Evolutionary conservation across 2,329 filamentous ascomycete species (phyloP).

Genomic region (Diaporthe destruens): DNA sequence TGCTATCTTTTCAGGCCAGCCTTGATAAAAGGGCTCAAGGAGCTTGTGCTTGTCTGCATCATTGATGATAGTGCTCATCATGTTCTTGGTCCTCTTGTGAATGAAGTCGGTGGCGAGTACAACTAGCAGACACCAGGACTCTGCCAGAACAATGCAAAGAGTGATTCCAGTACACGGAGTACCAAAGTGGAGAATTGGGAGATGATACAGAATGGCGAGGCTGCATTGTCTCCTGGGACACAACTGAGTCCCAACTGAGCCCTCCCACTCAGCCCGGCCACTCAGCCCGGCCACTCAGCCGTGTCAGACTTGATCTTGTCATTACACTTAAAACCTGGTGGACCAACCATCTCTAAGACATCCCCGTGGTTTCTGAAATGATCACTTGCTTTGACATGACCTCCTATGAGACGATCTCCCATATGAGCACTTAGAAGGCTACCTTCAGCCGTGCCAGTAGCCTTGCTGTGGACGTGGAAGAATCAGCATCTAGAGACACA

Average conservation of each 20-base stretch:
- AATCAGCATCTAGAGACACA: neutral
- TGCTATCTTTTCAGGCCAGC: too few species aligned
- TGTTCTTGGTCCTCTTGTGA: neutral
- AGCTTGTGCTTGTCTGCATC: rapidly evolving
- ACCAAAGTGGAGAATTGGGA: neutral
- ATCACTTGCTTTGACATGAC: too few species aligned
- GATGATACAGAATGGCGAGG: neutral
- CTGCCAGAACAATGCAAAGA: neutral
- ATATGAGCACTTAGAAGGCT: neutral
- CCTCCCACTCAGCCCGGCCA: too few species aligned
- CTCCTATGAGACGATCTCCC: too few species aligned
- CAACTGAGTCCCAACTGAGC: too few species aligned
- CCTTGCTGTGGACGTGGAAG: neutral
- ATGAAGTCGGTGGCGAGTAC: neutral
- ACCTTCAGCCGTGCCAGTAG: neutral
- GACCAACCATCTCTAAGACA: too few species aligned
- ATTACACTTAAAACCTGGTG: too few species aligned
- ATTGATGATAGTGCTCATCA: neutral
- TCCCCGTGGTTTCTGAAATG: too few species aligned
- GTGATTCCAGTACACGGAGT: neutral
- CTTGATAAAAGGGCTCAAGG: neutral
- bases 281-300: too few species aligned
- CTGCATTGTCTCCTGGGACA: neutral
- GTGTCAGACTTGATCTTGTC: neutral
- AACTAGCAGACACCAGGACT: neutral